Conservation (phyloP, 1,284 basidiomycete species). For the Lignosus rhinocerotis region DNA sequence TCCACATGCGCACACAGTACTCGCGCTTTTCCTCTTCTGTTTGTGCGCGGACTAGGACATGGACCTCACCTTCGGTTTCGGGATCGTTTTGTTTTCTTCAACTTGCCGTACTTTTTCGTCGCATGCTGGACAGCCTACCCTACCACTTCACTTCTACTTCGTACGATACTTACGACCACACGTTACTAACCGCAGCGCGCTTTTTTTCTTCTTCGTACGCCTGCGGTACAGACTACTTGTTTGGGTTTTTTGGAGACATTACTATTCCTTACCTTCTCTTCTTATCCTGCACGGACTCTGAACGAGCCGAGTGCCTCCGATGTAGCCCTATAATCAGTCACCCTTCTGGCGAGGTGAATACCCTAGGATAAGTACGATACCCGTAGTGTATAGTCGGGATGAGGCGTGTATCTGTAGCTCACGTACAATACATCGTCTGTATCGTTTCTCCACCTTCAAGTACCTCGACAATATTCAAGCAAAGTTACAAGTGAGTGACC, state of each 20-base stretch:
- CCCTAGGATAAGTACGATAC: conserved; percentile 19
- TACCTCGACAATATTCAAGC: not conserved
- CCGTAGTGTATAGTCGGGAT: not conserved
- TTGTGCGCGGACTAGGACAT: conserved; percentile 17
- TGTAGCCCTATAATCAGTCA: conserved; percentile 21
- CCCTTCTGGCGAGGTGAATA: conserved; percentile 4
- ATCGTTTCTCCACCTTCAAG: not conserved
- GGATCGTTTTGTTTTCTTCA: conserved; percentile 6
- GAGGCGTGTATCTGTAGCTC: conserved; percentile 15
- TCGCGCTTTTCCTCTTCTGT: conserved; percentile 11
- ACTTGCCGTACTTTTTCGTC: conserved; percentile 10
- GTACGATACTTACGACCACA: not conserved
- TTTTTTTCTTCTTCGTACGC: conserved; percentile 8
- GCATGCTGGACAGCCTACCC: conserved; percentile 31
- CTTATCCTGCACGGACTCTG: conserved; percentile 10
- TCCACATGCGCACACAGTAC: conserved; percentile 1
- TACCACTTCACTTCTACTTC: conserved; percentile 14
- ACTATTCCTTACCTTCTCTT: conserved; percentile 12
- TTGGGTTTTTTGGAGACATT: conserved; percentile 9
- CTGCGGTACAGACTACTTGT: conserved; percentile 7
- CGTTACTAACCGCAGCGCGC: conserved; percentile 8
- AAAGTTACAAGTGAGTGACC: no score
- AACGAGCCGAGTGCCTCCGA: conserved; percentile 8
- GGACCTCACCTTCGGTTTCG: conserved; percentile 18
- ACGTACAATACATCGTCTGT: conserved; percentile 16